A percentile compares a stretch with the other conserved stretches of the same genome.
Conservation (phyloP, 768 basidiomycete species). For the Lentinula sp. region DNA sequence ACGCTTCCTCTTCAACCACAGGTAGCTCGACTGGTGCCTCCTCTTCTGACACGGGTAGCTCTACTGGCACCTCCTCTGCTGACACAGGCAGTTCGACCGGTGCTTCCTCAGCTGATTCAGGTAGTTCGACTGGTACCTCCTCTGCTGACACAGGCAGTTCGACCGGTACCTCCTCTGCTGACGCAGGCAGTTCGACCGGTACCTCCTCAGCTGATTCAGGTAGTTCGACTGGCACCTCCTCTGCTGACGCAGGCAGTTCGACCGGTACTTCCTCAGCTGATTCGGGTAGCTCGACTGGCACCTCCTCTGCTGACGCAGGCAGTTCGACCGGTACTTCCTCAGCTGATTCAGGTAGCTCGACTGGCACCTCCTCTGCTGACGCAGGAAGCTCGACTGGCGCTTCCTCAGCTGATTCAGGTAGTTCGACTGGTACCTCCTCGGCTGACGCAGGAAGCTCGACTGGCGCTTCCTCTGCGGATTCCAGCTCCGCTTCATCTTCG, state of each 20-base stretch:
- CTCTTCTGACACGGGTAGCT: no score
- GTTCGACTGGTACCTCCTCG: not conserved
- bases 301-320: not conserved
- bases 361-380: not conserved
- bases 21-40: not conserved
- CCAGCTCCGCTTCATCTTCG: not conserved
- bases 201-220: no score
- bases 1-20: not conserved
- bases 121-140: not conserved
- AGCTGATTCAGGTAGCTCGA: not conserved
- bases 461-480: not conserved
- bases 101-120: not conserved
- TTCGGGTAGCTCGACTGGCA: not conserved
- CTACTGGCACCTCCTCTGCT: not conserved
- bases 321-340: no score
- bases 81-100: not conserved
- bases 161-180: not conserved
- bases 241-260: not conserved
- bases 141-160: not conserved
- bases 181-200: no score
- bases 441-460: not conserved
- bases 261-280: not conserved
- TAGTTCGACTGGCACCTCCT: not conserved
- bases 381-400: not conserved
- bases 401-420: not conserved